Conservation (phyloP, 176 grass and related monocot species). For the Themeda triandra region DNA sequence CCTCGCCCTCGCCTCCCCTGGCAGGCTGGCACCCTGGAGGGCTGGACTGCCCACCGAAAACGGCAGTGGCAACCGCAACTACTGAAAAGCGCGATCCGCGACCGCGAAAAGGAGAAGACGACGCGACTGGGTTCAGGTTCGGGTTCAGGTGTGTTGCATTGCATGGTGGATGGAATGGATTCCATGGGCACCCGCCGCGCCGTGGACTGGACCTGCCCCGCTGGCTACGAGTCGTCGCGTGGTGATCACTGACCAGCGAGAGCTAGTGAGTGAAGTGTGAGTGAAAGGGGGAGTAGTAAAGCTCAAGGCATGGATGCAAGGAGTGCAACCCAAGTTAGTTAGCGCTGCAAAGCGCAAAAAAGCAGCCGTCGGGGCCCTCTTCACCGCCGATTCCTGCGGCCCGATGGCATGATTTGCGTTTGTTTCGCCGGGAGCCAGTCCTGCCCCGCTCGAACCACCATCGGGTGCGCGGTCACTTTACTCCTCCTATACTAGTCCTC, state of each 20-base stretch:
- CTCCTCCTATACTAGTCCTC: not conserved
- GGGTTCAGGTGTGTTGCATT: not conserved
- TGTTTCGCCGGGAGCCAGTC: too few species aligned
- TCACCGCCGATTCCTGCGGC: not conserved
- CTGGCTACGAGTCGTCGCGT: not conserved
- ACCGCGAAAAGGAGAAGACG: not conserved
- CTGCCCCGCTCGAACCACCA: constrained; percentile 51
- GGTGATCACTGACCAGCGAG: not conserved
- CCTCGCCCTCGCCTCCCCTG: not conserved
- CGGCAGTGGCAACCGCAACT: constrained; percentile 7
- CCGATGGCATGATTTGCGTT: constrained; percentile 35
- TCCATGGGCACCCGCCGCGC: not conserved
- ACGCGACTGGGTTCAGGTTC: not conserved
- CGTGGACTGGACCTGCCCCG: not conserved
- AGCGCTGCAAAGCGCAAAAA: not conserved
- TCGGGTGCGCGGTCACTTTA: constrained; percentile 71
- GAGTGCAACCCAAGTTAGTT: constrained; percentile 66
- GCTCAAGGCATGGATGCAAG: constrained; percentile 33
- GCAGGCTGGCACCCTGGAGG: too few species aligned
- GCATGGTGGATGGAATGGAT: not conserved
- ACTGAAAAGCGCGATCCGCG: not conserved
- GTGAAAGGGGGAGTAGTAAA: constrained; percentile 21
- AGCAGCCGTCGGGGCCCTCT: not conserved
- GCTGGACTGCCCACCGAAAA: not conserved
- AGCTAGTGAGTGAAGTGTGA: not conserved